These are phyloP conservation scores for Thymus quinquecostatus DNA, from an alignment of 257 asterid genomes.

Conservation along the genomic window DNA sequence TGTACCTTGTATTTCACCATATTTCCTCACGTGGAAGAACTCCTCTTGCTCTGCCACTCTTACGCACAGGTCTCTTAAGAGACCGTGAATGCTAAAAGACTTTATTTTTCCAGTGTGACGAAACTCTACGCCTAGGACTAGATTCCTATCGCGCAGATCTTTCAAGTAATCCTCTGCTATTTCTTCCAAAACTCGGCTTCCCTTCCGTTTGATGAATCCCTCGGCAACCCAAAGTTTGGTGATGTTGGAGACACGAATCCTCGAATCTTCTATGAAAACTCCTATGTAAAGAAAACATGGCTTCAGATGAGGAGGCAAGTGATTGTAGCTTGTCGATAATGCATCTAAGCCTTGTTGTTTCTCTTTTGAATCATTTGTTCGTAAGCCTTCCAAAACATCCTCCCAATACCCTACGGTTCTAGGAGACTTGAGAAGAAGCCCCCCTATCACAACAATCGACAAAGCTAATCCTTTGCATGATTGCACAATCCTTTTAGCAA, in stretches of 20 bases:
- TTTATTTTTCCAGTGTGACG: neutral
- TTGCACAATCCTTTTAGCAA: too few species aligned
- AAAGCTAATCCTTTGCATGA: too few species aligned
- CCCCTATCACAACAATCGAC: too few species aligned
- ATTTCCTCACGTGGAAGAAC: neutral
- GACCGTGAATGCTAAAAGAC: neutral
- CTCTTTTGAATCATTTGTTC: neutral
- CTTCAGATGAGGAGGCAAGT: too few species aligned
- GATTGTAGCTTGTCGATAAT: neutral
- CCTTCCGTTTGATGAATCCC: neutral
- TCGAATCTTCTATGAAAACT: neutral
- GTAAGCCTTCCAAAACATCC: too few species aligned
- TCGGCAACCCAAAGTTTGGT: neutral
- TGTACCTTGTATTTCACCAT: too few species aligned
- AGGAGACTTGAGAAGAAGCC: too few species aligned
- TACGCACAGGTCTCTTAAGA: neutral
- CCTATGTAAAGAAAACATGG: too few species aligned
- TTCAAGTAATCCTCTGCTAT: neutral
- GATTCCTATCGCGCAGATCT: neutral
- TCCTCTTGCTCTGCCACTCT: neutral
- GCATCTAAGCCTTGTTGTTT: neutral
- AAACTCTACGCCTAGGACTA: neutral
- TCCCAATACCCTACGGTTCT: too few species aligned
- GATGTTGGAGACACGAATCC: neutral
- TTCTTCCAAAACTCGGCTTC: neutral